Evolutionary conservation across 2,329 filamentous ascomycete species (phyloP), one percentile per base, ranked within the genome.

Genomic region (Ascochyta rabiei): DNA sequence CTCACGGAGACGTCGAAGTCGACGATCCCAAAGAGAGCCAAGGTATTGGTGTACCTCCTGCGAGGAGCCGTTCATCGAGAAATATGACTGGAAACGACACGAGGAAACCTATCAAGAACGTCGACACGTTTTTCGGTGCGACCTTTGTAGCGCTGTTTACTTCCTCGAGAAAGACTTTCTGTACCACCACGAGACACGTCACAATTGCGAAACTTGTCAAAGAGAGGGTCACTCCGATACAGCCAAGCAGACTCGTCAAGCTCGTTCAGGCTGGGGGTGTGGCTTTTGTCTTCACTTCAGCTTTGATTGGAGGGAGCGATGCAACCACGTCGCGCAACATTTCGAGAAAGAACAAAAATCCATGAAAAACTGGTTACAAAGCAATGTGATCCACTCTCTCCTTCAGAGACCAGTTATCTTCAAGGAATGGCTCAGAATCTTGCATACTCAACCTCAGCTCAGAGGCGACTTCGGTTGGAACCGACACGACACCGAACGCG

Each of bases 11-110:
- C 68, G 67, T 34, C 59, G 68, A 41, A 57, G 57, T 18, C 57
- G 66, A 2, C 51, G 57, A 10, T 62, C 65, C 4, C 55, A 56
- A 12, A 68, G 66, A 33, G 48, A 58, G 16, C 66, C 68, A 15
- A 61, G 62, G 26, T 73, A 71, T 48, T 72, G 69, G 54, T 80
- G 77, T 60, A 79, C 76, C 0, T 73, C 73, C 5, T 80, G 79
- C 70, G 81, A 84, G 61, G 85, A 85, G 43, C 84, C 83, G 47
- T 87, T 88, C 65, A 82, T 84, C 72, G 80, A 84, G 61, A 87
- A 88, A 66, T 86, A 86, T 61, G 84, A 87, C 70, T 89, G 86
- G 86, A 87, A 86, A 70, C 79, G 84, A 6, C 86, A 89, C 69
- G 85, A 88, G 66, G 85, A 87, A 63, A 84, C 86, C 61, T 87